Evolutionary conservation across 2,329 filamentous ascomycete species (phyloP), one percentile per base, ranked within the genome.

Genomic region (Fusarium sambucinum): DNA sequence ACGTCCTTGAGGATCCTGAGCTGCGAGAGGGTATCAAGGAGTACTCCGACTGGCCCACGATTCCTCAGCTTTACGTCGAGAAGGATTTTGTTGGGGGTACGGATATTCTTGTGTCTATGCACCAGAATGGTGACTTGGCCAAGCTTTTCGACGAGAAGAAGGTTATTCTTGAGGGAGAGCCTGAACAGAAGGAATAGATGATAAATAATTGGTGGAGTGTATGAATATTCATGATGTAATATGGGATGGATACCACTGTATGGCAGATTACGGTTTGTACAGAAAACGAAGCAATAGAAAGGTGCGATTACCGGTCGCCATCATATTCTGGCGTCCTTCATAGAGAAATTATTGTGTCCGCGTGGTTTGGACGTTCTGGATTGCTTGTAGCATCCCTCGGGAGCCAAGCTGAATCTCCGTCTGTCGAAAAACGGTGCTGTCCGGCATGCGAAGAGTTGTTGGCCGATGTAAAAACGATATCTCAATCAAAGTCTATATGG

Each of bases 21-120:
- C 81, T 99, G 77, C 89, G 96, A 74, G 84, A 90, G 81, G 95
- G 96, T 53, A 97, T 99, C 83, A 99, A 99, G 83, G 95, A 99
- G 82, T 99, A 96, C 85, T 97, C 94, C 3, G 96, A 98, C 78
- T 99, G 96, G 96, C 96, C 96, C 16, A 99, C 96, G 21, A 98
- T 99, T 78, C 96, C 96, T 9, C 96, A 99, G 80, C 86, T 99
- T 19, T 99, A 98, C 81, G 86, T 99, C 52, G 89, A 96, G 68
- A 95, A 95, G 82, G 95, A 99, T 79, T 99, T 99, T 78, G 85
- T 99, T 46, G 96, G 96, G 56, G 96, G 96, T n/a, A 97, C 94
- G 78, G 96, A 99, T 80, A 99, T 99, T 69, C 80, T 99, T 73
- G 91, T 98, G 78, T 92, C 91, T 4, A 98, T 99, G 96, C 95